Base-by-base conservation (phyloP, 768 basidiomycete genomes). In the Leucogyrophana mollusca region DNA sequence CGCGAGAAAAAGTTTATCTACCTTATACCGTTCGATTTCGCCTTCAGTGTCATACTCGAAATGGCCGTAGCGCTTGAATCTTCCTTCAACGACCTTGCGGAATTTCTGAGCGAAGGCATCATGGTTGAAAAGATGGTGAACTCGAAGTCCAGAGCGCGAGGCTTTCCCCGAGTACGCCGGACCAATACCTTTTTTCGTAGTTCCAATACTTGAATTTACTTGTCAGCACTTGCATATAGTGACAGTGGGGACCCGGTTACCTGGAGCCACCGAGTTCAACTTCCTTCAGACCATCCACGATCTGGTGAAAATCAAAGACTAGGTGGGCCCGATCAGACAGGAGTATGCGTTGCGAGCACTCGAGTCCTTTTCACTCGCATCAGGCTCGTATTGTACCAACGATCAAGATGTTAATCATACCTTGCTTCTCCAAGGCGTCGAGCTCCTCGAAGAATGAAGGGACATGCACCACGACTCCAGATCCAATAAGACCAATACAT, bases 281-380 rank as follows among this genome's bases (percentile, higher is more conserved):
- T 66, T 99, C 96, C 66, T 98, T 99, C 59, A 99, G 72, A 4
- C 96, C 96, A 62, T 99, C 96, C 22, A 98, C 96, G 60, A 98
- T 97, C 73, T 99, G 96, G 69, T 99, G 96, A 67, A 99, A 98
- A 64, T 98, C 96, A 60, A 99, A 94, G 25, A 99, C 96, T 50
- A 99, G 84, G 53, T 95, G 92, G 3, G 96, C 92, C 52, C 96
- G 86, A 70, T 98, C 94, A 20, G 95, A 98, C 56, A 99, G 77
- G 64, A 96, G 88, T 16, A 99, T 69, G 25, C 96, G 85, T 47
- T 79, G 78, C 9, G 80, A 79, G 68, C 91, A 95, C 59, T 87
- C 77, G 34, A 99, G 80, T 16, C 95, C 94, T 96, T 44, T 16
- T 22, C 56, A 32, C 56, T 55, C 46, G 14, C 2, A 14, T 14